phyloP scores from a whole-genome alignment of 1,284 basidiomycete genomes.

The Malassezia furfur region DNA sequence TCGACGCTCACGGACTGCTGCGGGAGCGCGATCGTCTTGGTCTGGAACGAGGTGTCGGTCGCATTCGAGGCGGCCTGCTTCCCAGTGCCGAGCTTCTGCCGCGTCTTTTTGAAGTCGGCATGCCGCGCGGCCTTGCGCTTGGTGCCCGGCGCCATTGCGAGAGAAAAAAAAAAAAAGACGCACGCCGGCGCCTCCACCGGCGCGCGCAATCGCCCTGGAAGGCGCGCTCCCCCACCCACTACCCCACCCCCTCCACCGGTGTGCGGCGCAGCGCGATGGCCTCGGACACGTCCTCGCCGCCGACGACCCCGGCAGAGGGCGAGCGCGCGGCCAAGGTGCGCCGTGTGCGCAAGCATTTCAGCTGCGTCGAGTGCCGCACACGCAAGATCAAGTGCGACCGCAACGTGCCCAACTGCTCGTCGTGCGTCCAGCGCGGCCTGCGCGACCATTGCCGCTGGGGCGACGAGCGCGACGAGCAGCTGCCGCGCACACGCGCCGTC shows the following conservation, averaged over 20 bases:
- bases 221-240: too few relatives aligned
- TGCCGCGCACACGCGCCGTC: background rate
- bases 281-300: background rate
- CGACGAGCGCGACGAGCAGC: constrained; percentile 23
- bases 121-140: constrained; percentile 8
- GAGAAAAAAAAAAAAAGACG: too few relatives aligned
- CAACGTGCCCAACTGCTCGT: constrained; percentile 29
- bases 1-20: constrained; percentile 39
- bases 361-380: background rate
- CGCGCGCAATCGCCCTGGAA: too few relatives aligned
- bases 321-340: constrained; percentile 45
- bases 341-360: constrained; percentile 1
- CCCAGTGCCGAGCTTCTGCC: constrained; percentile 88
- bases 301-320: background rate
- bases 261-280: background rate
- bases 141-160: constrained; percentile 2
- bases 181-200: too few relatives aligned
- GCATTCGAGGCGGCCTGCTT: constrained; percentile 74
- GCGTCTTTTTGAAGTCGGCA: constrained; percentile 59
- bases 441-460: constrained; percentile 31
- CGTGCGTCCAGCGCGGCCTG: constrained; percentile 30
- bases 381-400: constrained; percentile 34
- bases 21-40: constrained; percentile 51
- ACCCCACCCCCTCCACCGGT: too few relatives aligned
- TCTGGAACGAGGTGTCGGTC: constrained; percentile 90